Evolutionary conservation across 1,284 basidiomycete species (phyloP).

Genomic region (Phylloporus gajari): DNA sequence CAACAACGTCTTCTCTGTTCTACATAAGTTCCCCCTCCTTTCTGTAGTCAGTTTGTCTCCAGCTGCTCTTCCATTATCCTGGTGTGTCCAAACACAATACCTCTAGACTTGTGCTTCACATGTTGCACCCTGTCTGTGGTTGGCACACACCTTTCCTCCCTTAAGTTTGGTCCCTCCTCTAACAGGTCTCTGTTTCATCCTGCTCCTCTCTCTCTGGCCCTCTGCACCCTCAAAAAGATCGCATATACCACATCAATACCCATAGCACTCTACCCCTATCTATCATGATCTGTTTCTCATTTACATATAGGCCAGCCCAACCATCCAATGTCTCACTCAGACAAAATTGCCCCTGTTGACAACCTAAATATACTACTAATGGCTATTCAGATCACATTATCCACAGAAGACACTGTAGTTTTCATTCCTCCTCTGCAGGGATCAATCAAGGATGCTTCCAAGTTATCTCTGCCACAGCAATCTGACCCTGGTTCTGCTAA

Average conservation of each 20-base stretch:
- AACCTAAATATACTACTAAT: neutral
- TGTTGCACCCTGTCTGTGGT: constrained; percentile 35
- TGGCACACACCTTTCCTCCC: constrained; percentile 20
- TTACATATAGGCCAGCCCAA: constrained; percentile 35
- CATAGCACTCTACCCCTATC: constrained; percentile 43
- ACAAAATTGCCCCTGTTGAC: neutral
- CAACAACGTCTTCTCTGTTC: constrained; percentile 41
- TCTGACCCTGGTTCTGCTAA: neutral
- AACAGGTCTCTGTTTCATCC: constrained; percentile 41
- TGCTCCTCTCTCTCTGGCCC: constrained; percentile 33
- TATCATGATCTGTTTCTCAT: constrained; percentile 38
- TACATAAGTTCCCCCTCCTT: constrained; percentile 55
- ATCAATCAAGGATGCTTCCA: neutral
- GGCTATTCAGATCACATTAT: constrained; percentile 18
- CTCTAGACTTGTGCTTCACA: constrained; percentile 45
- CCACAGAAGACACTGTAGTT: constrained; percentile 23
- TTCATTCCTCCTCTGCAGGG: constrained; percentile 34
- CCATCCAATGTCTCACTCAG: constrained; percentile 6
- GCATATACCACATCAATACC: constrained; percentile 24
- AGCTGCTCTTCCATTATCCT: constrained; percentile 8
- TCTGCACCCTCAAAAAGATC: constrained; percentile 40
- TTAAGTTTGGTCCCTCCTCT: constrained; percentile 38
- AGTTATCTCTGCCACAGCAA: neutral
- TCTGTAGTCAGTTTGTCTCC: constrained; percentile 53
- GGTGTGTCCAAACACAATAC: constrained; percentile 10